These are phyloP conservation scores for Microdochium nivale DNA, from an alignment of 2,329 filamentous ascomycete species.

Conservation along the genomic window DNA sequence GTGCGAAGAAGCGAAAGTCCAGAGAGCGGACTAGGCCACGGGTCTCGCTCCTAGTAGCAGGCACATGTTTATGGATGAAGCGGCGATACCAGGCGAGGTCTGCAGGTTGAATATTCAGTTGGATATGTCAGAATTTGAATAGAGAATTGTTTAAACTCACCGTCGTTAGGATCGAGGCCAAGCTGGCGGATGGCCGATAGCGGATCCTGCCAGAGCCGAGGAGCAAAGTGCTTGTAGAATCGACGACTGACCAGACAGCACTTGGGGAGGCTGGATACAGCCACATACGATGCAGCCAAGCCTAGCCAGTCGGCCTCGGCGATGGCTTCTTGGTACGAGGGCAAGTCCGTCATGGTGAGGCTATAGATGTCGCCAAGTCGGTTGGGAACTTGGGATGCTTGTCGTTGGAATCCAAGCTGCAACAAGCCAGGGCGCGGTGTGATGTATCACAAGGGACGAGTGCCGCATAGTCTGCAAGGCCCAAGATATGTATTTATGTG, in stretches of 20 bases:
- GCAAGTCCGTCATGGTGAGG: conserved; percentile 27
- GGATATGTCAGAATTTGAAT: conserved; percentile 6
- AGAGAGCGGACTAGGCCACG: conserved; percentile 35
- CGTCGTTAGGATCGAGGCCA: conserved; percentile 34
- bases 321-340: conserved; percentile 45
- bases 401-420: not conserved
- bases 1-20: conserved; percentile 36
- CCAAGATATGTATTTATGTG: not conserved
- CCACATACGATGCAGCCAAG: conserved; percentile 36
- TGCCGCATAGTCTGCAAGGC: too few species aligned
- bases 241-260: conserved; percentile 39
- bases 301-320: conserved; percentile 37
- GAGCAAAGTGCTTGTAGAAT: conserved; percentile 40
- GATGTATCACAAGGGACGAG: not conserved
- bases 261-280: conserved; percentile 28
- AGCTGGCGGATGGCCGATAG: conserved; percentile 27
- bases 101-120: conserved; percentile 12
- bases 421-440: not conserved
- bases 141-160: conserved; percentile 21
- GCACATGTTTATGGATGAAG: conserved; percentile 34
- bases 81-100: conserved; percentile 39
- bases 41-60: conserved; percentile 24
- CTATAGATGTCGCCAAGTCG: not conserved
- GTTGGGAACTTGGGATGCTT: not conserved
- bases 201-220: conserved; percentile 44